Conservation (phyloP, 2,329 filamentous ascomycete species). For the Stenocarpella maydis region DNA sequence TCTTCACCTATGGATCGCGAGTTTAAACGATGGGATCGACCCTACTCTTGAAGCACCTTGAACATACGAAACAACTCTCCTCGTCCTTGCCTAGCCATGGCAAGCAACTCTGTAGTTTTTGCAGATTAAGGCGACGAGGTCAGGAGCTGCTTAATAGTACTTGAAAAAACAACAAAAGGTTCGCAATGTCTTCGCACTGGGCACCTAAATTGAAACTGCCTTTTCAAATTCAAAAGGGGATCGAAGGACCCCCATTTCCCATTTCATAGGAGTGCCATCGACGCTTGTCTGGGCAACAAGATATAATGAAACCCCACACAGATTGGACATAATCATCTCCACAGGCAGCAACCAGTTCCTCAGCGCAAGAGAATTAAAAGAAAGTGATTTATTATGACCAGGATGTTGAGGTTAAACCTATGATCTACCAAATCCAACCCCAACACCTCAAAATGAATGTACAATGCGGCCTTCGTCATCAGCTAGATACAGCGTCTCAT, state of each 20-base stretch:
- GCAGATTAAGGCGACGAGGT: background rate
- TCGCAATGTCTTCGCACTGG: no score
- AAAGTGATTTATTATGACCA: background rate
- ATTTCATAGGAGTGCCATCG: background rate
- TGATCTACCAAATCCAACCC: constrained; percentile 24
- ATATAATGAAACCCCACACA: no score
- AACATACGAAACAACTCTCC: background rate
- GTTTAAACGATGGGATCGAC: no score
- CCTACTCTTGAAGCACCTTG: no score
- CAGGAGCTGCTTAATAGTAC: background rate
- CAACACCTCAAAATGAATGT: constrained; percentile 15
- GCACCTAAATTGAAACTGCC: no score
- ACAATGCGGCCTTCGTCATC: constrained; percentile 2
- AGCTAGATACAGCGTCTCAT: background rate
- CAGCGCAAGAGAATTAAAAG: background rate
- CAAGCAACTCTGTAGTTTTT: background rate
- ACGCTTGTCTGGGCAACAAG: no score
- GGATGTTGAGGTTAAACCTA: constrained; percentile 10
- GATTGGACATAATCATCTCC: no score
- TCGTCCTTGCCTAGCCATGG: background rate
- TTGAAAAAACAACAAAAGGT: background rate
- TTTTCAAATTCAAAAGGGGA: no score
- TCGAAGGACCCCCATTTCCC: no score
- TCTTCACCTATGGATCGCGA: background rate
- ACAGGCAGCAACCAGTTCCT: background rate